A percentile compares a stretch with the other conserved stretches of the same genome.
phyloP scores from a whole-genome alignment of 2,329 filamentous ascomycete species.

The Colletotrichum musae region DNA sequence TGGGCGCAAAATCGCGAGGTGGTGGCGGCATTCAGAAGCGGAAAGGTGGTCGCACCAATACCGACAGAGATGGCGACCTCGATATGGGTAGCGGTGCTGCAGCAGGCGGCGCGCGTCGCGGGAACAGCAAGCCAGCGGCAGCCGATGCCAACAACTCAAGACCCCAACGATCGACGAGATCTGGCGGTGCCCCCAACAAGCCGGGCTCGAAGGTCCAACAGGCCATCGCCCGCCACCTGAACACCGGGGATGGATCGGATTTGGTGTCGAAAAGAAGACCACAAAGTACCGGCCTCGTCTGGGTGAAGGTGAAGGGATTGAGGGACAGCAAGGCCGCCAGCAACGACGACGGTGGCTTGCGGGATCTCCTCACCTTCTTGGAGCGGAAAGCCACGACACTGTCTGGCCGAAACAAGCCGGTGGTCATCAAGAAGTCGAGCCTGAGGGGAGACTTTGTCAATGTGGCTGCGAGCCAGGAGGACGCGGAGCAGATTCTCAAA shows the following conservation, averaged over 20 bases:
- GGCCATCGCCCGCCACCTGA: constrained; percentile 39
- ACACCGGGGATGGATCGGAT: constrained; percentile 40
- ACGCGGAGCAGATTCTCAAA: constrained; percentile 75
- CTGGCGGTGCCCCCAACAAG: constrained; percentile 40
- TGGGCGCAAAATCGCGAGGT: constrained; percentile 51
- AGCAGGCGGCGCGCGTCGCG: constrained; percentile 48
- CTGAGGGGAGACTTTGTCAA: constrained; percentile 78
- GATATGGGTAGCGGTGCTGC: constrained; percentile 63
- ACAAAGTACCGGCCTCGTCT: constrained; percentile 41
- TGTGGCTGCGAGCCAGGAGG: constrained; percentile 75
- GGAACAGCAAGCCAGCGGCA: constrained; percentile 49
- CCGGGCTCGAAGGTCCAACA: constrained; percentile 42
- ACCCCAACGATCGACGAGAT: constrained; percentile 49
- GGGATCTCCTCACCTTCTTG: constrained; percentile 76
- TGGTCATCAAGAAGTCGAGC: constrained; percentile 82
- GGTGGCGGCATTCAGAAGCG: constrained; percentile 67
- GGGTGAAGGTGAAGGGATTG: constrained; percentile 72
- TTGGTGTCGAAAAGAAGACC: constrained; percentile 40
- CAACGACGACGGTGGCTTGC: constrained; percentile 77
- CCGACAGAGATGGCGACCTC: constrained; percentile 72
- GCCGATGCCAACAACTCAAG: constrained; percentile 48
- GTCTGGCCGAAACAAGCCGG: constrained; percentile 57
- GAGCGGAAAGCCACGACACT: constrained; percentile 77
- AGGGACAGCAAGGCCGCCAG: constrained; percentile 77
- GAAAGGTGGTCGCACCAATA: constrained; percentile 53